Conservation (phyloP, 1,284 basidiomycete genomes). For the Trametes versicolor region DNA sequence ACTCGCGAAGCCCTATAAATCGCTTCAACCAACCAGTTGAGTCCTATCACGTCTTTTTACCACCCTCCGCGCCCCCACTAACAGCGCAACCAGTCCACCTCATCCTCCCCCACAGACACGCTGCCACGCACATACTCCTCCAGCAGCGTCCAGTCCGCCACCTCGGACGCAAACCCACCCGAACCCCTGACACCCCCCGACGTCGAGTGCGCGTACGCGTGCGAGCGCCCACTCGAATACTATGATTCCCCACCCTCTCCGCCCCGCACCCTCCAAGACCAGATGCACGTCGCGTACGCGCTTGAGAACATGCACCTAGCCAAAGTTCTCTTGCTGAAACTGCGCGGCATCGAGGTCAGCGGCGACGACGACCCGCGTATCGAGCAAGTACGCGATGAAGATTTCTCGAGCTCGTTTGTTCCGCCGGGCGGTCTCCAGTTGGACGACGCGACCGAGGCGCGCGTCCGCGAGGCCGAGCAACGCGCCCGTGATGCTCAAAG, state of each 20-base stretch:
- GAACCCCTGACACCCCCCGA: slow-evolving; percentile 43
- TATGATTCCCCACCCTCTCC: slow-evolving; percentile 58
- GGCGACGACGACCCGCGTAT: slow-evolving; percentile 70
- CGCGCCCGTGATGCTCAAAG: slow-evolving; percentile 51
- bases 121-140: slow-evolving; percentile 35
- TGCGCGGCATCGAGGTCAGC: slow-evolving; percentile 67
- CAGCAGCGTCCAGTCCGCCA: slow-evolving; percentile 44
- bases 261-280: slow-evolving; percentile 64
- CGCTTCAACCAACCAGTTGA: slow-evolving; percentile 31
- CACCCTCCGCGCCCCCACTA: slow-evolving; percentile 25
- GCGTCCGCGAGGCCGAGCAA: slow-evolving; percentile 44
- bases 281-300: slow-evolving; percentile 72
- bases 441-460: slow-evolving; percentile 50
- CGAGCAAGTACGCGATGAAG: slow-evolving; percentile 68
- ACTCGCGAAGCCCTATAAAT: slow-evolving; percentile 23
- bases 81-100: slow-evolving; percentile 29
- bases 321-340: slow-evolving; percentile 66
- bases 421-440: slow-evolving; percentile 61
- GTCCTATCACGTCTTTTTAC: slow-evolving; percentile 37
- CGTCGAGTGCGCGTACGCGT: slow-evolving; percentile 33
- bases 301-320: slow-evolving; percentile 71
- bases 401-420: slow-evolving; percentile 68
- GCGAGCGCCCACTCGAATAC: slow-evolving; percentile 38
- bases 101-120: slow-evolving; percentile 37
- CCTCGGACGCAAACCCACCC: slow-evolving; percentile 38